Percentiles rank a stretch among this genome's conserved stretches.
Conservation (phyloP, 257 asterid genomes). For the Pogostemon cablin region DNA sequence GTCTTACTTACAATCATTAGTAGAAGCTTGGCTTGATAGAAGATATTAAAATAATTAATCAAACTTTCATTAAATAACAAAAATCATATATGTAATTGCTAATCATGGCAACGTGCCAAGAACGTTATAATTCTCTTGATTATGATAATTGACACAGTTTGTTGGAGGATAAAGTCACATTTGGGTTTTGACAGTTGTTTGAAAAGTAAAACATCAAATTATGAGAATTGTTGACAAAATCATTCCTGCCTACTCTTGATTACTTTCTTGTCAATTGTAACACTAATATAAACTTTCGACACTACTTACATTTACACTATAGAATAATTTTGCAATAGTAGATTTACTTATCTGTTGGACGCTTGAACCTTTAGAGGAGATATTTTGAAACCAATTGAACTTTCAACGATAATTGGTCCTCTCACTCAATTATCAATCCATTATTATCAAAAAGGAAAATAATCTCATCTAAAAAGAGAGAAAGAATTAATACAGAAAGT, state of each 20-base stretch:
- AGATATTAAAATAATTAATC: too few relatives aligned
- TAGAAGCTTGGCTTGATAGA: too few relatives aligned
- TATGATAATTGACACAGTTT: constrained; percentile 8
- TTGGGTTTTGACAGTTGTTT: constrained; percentile 25
- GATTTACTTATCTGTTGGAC: too few relatives aligned
- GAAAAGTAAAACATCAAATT: constrained; percentile 13
- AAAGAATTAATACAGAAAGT: not conserved
- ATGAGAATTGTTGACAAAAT: constrained; percentile 30
- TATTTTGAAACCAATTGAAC: not conserved
- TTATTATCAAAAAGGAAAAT: not conserved
- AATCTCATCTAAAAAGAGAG: not conserved
- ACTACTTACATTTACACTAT: too few relatives aligned
- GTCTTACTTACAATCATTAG: too few relatives aligned
- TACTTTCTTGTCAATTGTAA: not conserved
- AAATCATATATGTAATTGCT: not conserved
- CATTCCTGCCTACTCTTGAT: not conserved
- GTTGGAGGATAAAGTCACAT: constrained; percentile 16
- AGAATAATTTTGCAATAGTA: too few relatives aligned
- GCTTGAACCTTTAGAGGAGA: not conserved
- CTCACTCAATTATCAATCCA: not conserved
- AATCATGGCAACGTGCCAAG: not conserved
- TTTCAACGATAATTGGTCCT: not conserved
- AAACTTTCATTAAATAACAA: too few relatives aligned
- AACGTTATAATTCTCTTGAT: constrained; percentile 6
- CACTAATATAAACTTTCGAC: not conserved